Evolutionary conservation across 176 grass and related monocot species (phyloP), one percentile per base, ranked within the genome.

Genomic region (Triticum turgidum): DNA sequence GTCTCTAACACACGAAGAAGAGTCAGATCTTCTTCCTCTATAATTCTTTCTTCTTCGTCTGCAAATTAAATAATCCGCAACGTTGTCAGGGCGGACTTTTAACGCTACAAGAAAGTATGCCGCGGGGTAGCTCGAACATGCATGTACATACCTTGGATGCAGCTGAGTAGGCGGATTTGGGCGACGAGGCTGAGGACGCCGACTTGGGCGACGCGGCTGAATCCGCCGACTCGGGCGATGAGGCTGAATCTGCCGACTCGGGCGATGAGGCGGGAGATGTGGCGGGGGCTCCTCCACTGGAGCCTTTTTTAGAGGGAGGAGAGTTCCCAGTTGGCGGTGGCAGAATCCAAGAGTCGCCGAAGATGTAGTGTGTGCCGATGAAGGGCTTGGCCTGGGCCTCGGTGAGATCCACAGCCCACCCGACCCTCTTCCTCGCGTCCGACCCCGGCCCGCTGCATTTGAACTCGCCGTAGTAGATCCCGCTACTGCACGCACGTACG

Each of bases 391-490:
- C 92, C 75, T 94, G 86, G 3, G 56, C 56, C 21, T 77, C 76
- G 0, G 89, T 91, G 10, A 94, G 61, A 9, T 89, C 76, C 0
- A 80, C 79, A 0, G 89, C 86, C 92, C 92, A 93, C 0, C 84
- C 80, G 0, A 91, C 76, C 21, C 92, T 44, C 80, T 45, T 88
- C 17, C 25, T 78, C 2, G 54, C 81, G 17, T 91, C 89, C 0
- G 86, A 54, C 0, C 86, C 86, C 0, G 86, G 80, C 0, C 92
- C 92, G 0, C 42, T 78, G 42, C 89, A 91, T 72, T 81, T 86
- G 77, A 78, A 94, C 78, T 91, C 92, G 2, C 92, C 86, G 11
- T 94, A 89, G 66, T 86, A 94, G 1, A 91, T 82, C 7, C 89
- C 89, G 15, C 86, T 87, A 38, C 86, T 88, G 51, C 25, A 51